Evolutionary conservation across 768 basidiomycete genomes (phyloP), one percentile per base, ranked within the genome.

Genomic region (Leucosporidium scottii): DNA sequence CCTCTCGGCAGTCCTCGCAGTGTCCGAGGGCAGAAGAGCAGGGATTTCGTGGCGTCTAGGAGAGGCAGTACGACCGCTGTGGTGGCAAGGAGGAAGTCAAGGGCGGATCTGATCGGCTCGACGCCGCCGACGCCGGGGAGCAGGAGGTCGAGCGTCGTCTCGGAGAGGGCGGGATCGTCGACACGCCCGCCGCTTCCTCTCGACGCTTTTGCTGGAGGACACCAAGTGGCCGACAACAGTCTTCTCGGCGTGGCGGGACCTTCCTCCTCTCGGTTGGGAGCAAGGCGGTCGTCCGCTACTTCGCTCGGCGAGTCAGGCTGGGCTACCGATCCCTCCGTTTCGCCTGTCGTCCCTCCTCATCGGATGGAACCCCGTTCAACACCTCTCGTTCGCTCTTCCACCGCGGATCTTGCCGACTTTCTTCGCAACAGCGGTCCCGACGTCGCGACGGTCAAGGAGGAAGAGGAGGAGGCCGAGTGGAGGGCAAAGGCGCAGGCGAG

Each of bases 1-100:
- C 6, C 4, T 7, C 31, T 54, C n/a, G n/a, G 28, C 1, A 54
- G 56, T 20, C 50, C 66, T 2, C 61, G 56, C 9, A 44, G 34
- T 1, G 10, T 63, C 12, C 49, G 61, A 10, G 18, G n/a, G 1
- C 64, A 62, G 12, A 53, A 54, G 44, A 56, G 53, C n/a, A 39
- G 64, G 44, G 68, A 69, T n/a, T 69, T 69, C 30, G 30, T 65
- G 15, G 64, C 61, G 1, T n/a, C 31, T n/a, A 57, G 68, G 25
- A 57, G 31, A 17, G 55, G 60, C 7, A 44, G 39, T 5, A 28
- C 58, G 27, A 47, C 49, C 0, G 68, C 64, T 39, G 39, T 31
- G 5, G 48, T 65, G 4, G 27, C 15, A 9, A 58, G 31, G 49
- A 47, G 63, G 15, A 34, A 36, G 36, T 64, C 62, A 23, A 21